Evolutionary conservation across 805 yeast species (phyloP), one percentile per base, ranked within the genome.

Genomic region (Wickerhamiella domercqiae): DNA sequence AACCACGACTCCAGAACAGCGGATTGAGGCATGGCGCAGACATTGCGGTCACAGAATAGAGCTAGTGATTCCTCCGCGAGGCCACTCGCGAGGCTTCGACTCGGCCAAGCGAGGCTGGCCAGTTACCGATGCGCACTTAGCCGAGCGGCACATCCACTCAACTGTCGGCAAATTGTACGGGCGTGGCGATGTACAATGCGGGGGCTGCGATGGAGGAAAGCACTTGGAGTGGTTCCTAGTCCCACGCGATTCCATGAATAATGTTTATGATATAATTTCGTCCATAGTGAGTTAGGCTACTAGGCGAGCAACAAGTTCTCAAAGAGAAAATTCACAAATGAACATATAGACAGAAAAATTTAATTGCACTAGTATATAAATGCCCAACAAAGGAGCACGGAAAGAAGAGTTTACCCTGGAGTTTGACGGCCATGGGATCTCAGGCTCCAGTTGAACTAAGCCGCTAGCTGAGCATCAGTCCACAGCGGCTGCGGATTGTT

Each of bases 381-480:
- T n/a, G n/a, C n/a, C n/a, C n/a, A n/a, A n/a, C n/a, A n/a, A n/a
- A n/a, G n/a, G n/a, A n/a, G n/a, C n/a, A n/a, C n/a, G n/a, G n/a
- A n/a, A n/a, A n/a, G n/a, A n/a, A n/a, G n/a, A n/a, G n/a, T n/a
- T n/a, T n/a, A n/a, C n/a, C n/a, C n/a, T n/a, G n/a, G n/a, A n/a
- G n/a, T n/a, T n/a, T n/a, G n/a, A n/a, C n/a, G n/a, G n/a, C n/a
- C n/a, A n/a, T n/a, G n/a, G n/a, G n/a, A n/a, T n/a, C n/a, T n/a
- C n/a, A n/a, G n/a, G n/a, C n/a, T n/a, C 13, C 26, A 24, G 26
- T 9, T 9, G 13, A 24, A 9, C 13, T 13, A 24, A 13, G 26
- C 26, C 9, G 29, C 47, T 59, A 87, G 68, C 58, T 82, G 93
- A 41, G 69, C 71, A 39, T 77, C 79, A 35, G 94, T 82, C 98